Conservation (phyloP, 768 basidiomycete species). For the Coprinopsis marcescibilis region DNA sequence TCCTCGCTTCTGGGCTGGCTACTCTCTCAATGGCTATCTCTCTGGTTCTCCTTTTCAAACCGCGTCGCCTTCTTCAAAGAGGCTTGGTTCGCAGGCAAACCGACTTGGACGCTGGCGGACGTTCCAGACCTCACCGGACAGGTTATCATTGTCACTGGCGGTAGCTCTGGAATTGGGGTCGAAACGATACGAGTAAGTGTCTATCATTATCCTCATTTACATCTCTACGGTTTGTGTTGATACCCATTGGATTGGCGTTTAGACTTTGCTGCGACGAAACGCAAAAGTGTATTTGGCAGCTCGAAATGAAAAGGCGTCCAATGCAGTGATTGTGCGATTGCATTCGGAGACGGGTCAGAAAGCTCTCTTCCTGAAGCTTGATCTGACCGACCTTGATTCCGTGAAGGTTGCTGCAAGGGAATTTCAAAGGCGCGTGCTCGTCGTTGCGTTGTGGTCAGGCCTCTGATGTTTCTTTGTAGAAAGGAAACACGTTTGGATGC, state of each 20-base stretch:
- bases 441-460: slow-evolving; percentile 16
- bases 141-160: slow-evolving; percentile 31
- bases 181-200: slow-evolving; percentile 48
- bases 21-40: slow-evolving; percentile 1
- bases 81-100: slow-evolving; percentile 8
- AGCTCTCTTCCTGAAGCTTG: slow-evolving; percentile 36
- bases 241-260: not conserved
- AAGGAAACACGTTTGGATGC: slow-evolving; percentile 39
- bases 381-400: slow-evolving; percentile 35
- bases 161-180: slow-evolving; percentile 46
- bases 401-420: slow-evolving; percentile 36
- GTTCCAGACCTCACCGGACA: slow-evolving; percentile 44
- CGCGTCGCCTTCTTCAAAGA: slow-evolving; percentile 6
- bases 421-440: slow-evolving; percentile 34
- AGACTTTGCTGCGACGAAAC: slow-evolving; percentile 51
- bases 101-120: slow-evolving; percentile 30
- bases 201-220: not conserved
- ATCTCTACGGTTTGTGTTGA: not conserved
- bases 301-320: slow-evolving; percentile 37
- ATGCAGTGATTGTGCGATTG: slow-evolving; percentile 47
- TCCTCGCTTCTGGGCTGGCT: not conserved
- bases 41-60: slow-evolving; percentile 1
- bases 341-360: slow-evolving; percentile 42
- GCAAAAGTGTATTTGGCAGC: slow-evolving; percentile 63
- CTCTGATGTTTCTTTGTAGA: slow-evolving; percentile 14